Evolutionary conservation across 257 asterid genomes (phyloP), one percentile per base, ranked within the genome.

Genomic region (Petrea volubilis): DNA sequence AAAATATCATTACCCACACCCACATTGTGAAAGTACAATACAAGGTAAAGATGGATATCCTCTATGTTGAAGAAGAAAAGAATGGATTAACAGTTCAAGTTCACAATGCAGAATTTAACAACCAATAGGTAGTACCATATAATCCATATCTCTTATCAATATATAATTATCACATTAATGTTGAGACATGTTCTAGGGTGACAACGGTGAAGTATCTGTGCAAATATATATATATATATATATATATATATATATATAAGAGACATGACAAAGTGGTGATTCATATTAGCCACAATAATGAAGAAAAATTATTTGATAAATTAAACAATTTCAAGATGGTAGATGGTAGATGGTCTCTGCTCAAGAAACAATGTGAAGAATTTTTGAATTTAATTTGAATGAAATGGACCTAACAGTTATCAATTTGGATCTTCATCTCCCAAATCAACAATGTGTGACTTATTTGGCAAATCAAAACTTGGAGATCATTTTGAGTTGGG

Each of bases 151-250:
- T n/a, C n/a, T 12, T 70, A 0, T 43, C 24, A 2, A 64, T 10
- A 9, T 70, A 18, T 28, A 34, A 76, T 10, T 76, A 49, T 27
- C 68, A 70, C 9, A 44, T 76, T 0, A 76, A 76, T 33, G 55
- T 69, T 0, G 46, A 70, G 7, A 58, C 70, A 0, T 61, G 76
- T 11, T 76, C 51, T 2, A 33, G 28, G 0, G 9, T 64, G 5
- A 44, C 61, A 29, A 18, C 43, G 6, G 31, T 71, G 0, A 73
- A 72, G 25, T 52, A 63, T 52, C 3, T 73, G 52, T 11, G 52
- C 38, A 29, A 63, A 73, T 63, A 21, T 73, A 0, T 74, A 51
- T n/a, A 72, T n/a, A n/a, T n/a, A n/a, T n/a, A n/a, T n/a, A n/a
- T n/a, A n/a, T n/a, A n/a, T n/a, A n/a, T n/a, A n/a, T n/a, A n/a